Conservation (phyloP, 2,329 filamentous ascomycete genomes). For the Epichloe coenophiala region DNA sequence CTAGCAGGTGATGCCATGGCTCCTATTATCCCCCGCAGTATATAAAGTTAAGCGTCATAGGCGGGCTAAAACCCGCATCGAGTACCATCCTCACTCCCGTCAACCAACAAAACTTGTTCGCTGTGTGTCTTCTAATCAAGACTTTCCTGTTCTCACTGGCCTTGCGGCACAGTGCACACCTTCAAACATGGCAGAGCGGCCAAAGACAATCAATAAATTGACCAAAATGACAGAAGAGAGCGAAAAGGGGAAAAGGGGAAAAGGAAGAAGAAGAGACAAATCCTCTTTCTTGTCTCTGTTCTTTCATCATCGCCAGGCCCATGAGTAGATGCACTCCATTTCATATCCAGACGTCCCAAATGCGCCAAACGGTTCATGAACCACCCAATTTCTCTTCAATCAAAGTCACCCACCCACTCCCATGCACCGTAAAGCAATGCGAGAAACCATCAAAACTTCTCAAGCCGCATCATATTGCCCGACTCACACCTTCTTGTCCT, state of each 20-base stretch:
- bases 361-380: slow-evolving; percentile 1
- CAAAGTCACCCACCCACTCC: neutral
- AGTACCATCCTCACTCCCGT: neutral
- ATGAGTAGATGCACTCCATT: neutral
- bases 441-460: neutral
- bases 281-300: neutral
- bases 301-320: neutral
- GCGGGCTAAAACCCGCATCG: neutral
- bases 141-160: neutral
- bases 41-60: neutral
- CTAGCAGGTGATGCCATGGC: neutral
- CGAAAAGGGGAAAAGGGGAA: too few relatives aligned
- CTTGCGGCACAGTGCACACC: neutral
- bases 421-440: slow-evolving; percentile 3
- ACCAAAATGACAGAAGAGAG: neutral
- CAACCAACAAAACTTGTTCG: neutral
- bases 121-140: neutral
- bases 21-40: too few relatives aligned
- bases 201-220: too few relatives aligned
- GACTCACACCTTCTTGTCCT: neutral
- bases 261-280: neutral
- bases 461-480: neutral
- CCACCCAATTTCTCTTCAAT: neutral
- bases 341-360: slow-evolving; percentile 1
- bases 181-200: neutral